Base-by-base conservation (phyloP, 73 alveolate genomes). In the Stentor coeruleus region DNA sequence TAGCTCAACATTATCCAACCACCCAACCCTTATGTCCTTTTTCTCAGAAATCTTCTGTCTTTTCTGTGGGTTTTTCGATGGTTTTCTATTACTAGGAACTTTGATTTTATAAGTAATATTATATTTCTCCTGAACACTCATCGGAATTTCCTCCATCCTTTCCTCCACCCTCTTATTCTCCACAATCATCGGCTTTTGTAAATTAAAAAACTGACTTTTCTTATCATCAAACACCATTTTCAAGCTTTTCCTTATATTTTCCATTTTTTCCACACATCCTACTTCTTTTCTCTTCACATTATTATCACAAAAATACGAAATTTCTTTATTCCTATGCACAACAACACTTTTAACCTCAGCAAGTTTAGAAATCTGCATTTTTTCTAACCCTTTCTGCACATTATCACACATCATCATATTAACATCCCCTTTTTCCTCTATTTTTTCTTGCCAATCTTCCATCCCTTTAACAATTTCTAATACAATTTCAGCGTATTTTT, bases 21-120 rank as follows among this genome's bases (percentile, higher is more conserved):
- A 66, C 41, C 79, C 79, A 33, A 66, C 33, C 79, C 79, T 66
- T 20, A 66, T 66, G 37, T 66, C 79, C 33, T 66, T 66, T 66
- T 66, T 66, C n/a, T 66, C 79, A 0, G 79, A 66, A 33, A 66
- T 33, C 33, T 66, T 66, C 37, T 66, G 79, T 33, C 33, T 66
- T 66, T 66, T 66, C 33, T 20, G 20, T 2, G 36, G n/a, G 33
- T 37, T 66, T 66, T 66, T 20, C 66, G 6, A 11, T 11, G 37
- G n/a, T 33, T 66, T 66, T 66, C 79, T 20, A 26, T 20, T 31
- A 0, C 49, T 28, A 26, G 79, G 37, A 20, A 66, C n/a, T 40
- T 66, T 66, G 15, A 11, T 66, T 66, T 66, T 66, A 26, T 28
- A 1, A 20, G 79, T 37, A 26, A 66, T 20, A 20, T 26, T 15